Base-by-base conservation (phyloP, 768 basidiomycete genomes). In the Leccinum pellstonianum region DNA sequence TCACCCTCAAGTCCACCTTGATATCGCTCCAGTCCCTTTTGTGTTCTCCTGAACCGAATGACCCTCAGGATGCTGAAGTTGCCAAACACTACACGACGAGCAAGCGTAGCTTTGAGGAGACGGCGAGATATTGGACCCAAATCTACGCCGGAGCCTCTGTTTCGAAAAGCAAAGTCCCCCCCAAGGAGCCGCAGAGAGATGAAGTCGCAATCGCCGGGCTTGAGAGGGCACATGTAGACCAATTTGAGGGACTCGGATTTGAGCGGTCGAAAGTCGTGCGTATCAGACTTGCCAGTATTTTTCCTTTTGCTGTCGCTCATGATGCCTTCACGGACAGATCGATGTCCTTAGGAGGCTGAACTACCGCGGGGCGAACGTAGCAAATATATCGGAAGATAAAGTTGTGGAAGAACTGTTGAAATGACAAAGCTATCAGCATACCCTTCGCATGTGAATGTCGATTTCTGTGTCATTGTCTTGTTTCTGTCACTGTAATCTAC, bases 61-160 rank as follows among this genome's bases (percentile, higher is more conserved):
- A 98, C 70, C 96, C 95, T 0, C 95, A 98, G 76, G 96, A 98
- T 70, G 96, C 95, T 0, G 95, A 98, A 76, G 95, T 98, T 11
- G 95, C 95, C 12, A 98, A 97, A 73, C 96, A 97, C 70, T 98
- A 91, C 68, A 90, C 91, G 73, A 93, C 94, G 12, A 91, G 89
- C 72, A 88, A 88, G 71, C 76, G 78, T 25, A 87, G 89, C 67
- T 98, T 98, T 65, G 91, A 95, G 59, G 90, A 90, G 41, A 98
- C 95, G 4, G 95, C 95, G 58, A 81, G 84, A 43, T 95, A 95
- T 73, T 98, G 95, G 95, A 92, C 95, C 1, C 86, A 91, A 68
- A 86, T 89, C 29, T 97, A 97, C 71, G 95, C 95, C 3, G 90
- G 88, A 49, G 91, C 86, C 1, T 85, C 88, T 4, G 78, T 75